Base-by-base conservation (phyloP, 805 yeast genomes). In the Kuraishia hungarica region DNA sequence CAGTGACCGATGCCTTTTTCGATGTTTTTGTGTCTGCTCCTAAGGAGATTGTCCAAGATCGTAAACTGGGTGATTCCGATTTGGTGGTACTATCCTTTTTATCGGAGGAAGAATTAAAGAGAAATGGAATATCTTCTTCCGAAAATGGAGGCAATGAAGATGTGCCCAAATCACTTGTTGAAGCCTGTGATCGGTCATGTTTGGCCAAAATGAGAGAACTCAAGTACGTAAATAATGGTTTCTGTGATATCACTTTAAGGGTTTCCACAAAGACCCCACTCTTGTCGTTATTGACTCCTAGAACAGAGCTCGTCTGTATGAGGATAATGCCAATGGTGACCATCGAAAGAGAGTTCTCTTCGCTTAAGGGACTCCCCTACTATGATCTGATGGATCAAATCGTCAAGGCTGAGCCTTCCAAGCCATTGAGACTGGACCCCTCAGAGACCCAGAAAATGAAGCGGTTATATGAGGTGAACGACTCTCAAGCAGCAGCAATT, bases 401-500 rank as follows among this genome's bases (percentile, higher is more conserved):
- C 49, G 66, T 91, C 10, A 64, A 72, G 10, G 97, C 96, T 0
- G 67, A 69, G 50, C 91, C 97, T 0, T 73, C 80, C 1, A 60
- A 63, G 2, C 76, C 82, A 0, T 61, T 62, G 1, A 59, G 58
- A 0, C 62, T 78, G 10, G 75, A 76, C 20, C 51, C 59, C 0
- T 69, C 67, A 1, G 77, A 76, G 20, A 64, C 83, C 5, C 60
- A 64, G 1, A 63, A 68, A 21, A 76, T 86, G 54, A 78, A 79
- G 55, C 61, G 63, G 4, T 65, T 75, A 10, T 86, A 82, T 61
- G 74, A 78, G 21, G 87, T 92, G 43, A 94, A 96, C 70, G 77
- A 79, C 26, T 93, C 99, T 0, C 99, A 94, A 70, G 98, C 98
- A 0, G 76, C 72, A 29, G 99, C 99, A 0, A 89, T 94, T 56